Conservation (phyloP, 2,329 filamentous ascomycete species). For the Trichoderma oligosporum region DNA sequence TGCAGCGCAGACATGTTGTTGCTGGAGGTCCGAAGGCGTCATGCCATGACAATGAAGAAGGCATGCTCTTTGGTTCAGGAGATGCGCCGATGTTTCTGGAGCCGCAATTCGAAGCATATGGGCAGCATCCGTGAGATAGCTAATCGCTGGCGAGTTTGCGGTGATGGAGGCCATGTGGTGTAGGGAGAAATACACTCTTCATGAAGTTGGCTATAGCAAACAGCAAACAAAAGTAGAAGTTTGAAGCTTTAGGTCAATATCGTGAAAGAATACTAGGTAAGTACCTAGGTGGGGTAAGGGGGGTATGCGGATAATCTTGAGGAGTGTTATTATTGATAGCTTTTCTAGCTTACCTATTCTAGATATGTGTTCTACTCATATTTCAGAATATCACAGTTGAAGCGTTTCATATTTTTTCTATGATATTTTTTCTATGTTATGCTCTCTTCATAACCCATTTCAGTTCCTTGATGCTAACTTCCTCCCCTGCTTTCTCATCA, state of each 20-base stretch:
- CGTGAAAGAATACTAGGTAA: no score
- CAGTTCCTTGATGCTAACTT: constrained; percentile 87
- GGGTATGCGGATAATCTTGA: neutral
- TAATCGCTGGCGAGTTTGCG: constrained; percentile 29
- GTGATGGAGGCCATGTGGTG: neutral
- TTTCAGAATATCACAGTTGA: no score
- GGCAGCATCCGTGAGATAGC: constrained; percentile 56
- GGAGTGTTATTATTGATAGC: constrained; percentile 7
- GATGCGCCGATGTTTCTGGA: constrained; percentile 55
- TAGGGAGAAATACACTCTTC: neutral
- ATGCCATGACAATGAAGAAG: constrained; percentile 48
- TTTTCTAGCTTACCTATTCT: no score
- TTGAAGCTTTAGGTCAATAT: constrained; percentile 11
- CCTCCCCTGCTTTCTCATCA: constrained; percentile 86
- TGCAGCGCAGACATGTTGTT: constrained; percentile 53
- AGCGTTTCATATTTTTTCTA: neutral
- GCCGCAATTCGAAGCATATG: constrained; percentile 52
- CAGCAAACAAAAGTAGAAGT: neutral
- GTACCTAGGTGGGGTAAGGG: constrained; percentile 5
- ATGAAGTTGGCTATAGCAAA: neutral
- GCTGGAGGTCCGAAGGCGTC: constrained; percentile 44
- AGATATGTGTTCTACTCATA: no score
- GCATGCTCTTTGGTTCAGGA: constrained; percentile 52
- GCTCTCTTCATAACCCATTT: constrained; percentile 79
- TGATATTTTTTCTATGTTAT: constrained; percentile 36